Percentiles rank a stretch among this genome's conserved stretches.
phyloP scores from a whole-genome alignment of 495 filamentous ascomycete species.

The Penicillium salamii region DNA sequence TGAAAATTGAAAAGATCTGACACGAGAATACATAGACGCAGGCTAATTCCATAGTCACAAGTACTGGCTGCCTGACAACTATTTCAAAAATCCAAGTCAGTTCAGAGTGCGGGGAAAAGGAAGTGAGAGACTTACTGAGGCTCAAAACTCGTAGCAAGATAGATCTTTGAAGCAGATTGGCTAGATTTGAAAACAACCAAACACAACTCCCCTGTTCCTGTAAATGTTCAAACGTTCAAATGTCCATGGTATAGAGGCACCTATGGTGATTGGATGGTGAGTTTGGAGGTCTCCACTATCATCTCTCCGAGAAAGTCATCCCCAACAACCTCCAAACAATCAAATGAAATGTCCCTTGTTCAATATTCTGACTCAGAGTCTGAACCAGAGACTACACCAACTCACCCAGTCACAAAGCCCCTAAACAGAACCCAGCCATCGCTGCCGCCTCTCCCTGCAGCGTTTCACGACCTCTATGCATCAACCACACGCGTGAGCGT shows the following conservation, averaged over 20 bases:
- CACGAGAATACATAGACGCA: too few relatives aligned
- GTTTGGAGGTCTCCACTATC: not conserved
- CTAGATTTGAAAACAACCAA: too few relatives aligned
- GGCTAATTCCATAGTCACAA: too few relatives aligned
- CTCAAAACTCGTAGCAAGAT: too few relatives aligned
- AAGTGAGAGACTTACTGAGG: too few relatives aligned
- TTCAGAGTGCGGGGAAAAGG: too few relatives aligned
- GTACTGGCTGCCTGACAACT: too few relatives aligned
- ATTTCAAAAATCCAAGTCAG: too few relatives aligned
- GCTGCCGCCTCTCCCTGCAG: constrained; percentile 76
- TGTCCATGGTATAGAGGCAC: not conserved
- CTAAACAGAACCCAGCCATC: constrained; percentile 20
- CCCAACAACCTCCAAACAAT: constrained; percentile 1
- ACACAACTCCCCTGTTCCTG: too few relatives aligned
- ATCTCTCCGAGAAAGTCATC: not conserved
- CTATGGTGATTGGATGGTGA: not conserved
- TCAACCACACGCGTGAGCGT: constrained; percentile 67
- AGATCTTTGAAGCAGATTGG: too few relatives aligned
- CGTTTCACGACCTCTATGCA: constrained; percentile 91
- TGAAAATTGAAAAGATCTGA: too few relatives aligned
- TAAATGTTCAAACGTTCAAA: not conserved
- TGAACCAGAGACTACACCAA: constrained; percentile 38
- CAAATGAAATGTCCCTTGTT: constrained; percentile 56
- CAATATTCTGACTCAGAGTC: constrained; percentile 72
- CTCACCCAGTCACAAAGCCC: constrained; percentile 27